Conservation (phyloP, 148 eudicot species). For the Gaultheria prostrata region DNA sequence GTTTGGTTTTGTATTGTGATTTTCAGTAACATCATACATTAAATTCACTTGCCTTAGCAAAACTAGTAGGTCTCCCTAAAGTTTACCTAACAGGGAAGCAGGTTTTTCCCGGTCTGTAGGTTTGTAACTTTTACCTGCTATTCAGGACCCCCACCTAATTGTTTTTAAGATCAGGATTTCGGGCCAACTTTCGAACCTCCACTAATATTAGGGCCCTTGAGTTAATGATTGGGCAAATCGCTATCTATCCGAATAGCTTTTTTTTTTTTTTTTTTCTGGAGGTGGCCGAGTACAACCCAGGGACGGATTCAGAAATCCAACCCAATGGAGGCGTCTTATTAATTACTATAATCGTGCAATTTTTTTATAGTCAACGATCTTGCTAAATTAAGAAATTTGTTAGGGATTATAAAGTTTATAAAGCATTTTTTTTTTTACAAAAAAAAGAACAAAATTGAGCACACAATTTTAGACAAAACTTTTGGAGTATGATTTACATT, state of each 20-base stretch:
- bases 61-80: neutral
- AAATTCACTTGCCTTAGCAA: neutral
- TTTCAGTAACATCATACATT: neutral
- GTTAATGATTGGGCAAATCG: neutral
- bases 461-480: too few relatives aligned
- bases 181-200: neutral
- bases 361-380: too few relatives aligned
- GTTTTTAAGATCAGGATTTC: neutral
- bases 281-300: neutral
- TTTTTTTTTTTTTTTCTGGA: neutral
- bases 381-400: too few relatives aligned
- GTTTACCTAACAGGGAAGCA: neutral
- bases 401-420: too few relatives aligned
- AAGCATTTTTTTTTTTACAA: too few relatives aligned
- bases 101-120: neutral
- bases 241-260: neutral
- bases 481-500: too few relatives aligned
- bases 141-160: too few relatives aligned
- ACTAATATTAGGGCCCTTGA: neutral
- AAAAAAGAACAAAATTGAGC: too few relatives aligned
- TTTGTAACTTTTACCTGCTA: too few relatives aligned
- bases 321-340: too few relatives aligned
- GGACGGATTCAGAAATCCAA: too few relatives aligned
- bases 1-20: neutral
- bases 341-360: too few relatives aligned